A percentile compares a stretch with the other conserved stretches of the same genome.
Conservation (phyloP, 1,139 yeast genomes). For the Debaryomyces singareniensis region DNA sequence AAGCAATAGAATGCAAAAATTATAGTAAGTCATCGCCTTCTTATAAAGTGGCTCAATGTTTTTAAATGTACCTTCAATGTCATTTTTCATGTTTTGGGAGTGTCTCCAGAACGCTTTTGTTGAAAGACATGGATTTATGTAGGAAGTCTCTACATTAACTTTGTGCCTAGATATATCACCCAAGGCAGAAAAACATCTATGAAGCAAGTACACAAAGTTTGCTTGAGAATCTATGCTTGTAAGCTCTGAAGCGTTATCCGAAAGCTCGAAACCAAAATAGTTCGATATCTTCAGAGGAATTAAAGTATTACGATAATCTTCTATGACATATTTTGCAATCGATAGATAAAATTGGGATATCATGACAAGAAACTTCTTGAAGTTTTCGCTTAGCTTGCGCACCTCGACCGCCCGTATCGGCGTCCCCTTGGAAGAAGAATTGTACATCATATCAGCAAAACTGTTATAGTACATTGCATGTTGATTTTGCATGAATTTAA, state of each 20-base stretch:
- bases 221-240: conserved; percentile 23
- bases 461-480: conserved; percentile 25
- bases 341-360: conserved; percentile 41
- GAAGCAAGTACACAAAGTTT: conserved; percentile 42
- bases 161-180: conserved; percentile 60
- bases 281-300: conserved; percentile 22
- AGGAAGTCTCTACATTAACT: conserved; percentile 37
- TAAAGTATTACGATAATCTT: conserved; percentile 28
- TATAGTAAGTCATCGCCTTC: conserved; percentile 41
- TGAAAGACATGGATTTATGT: conserved; percentile 30
- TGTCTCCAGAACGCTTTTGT: conserved; percentile 27
- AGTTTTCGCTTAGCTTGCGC: conserved; percentile 48
- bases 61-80: not conserved
- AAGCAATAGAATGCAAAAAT: conserved; percentile 45
- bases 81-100: conserved; percentile 18
- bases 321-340: conserved; percentile 29
- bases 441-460: conserved; percentile 5
- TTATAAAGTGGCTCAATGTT: conserved; percentile 17
- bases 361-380: conserved; percentile 41
- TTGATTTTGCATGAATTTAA: conserved; percentile 45
- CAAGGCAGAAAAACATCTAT: conserved; percentile 48
- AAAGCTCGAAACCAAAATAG: conserved; percentile 16
- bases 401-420: conserved; percentile 40
- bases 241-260: conserved; percentile 10
- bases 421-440: conserved; percentile 11